These are phyloP conservation scores for Verticillium nonalfalfae DNA, from an alignment of 2,329 filamentous ascomycete genomes.

Conservation along the genomic window DNA sequence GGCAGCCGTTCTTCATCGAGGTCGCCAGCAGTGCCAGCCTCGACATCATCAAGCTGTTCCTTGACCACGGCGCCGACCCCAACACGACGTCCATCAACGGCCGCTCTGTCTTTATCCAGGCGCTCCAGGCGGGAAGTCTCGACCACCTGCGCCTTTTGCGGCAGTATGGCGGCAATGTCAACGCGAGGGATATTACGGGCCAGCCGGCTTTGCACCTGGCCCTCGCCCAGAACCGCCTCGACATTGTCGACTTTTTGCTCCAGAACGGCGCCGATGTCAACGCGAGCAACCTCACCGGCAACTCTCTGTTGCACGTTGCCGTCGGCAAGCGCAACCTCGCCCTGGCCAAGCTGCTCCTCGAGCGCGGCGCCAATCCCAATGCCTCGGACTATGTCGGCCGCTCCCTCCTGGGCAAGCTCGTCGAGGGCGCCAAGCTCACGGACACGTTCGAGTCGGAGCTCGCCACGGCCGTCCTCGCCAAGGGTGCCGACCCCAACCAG, in stretches of 20 bases:
- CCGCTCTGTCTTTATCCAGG: conserved; percentile 21
- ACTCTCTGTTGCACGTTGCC: conserved; percentile 24
- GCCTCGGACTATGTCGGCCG: background rate
- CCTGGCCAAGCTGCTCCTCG: conserved; percentile 10
- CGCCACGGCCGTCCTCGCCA: background rate
- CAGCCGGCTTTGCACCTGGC: conserved; percentile 18
- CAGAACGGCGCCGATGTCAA: conserved; percentile 25
- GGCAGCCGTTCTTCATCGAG: conserved; percentile 20
- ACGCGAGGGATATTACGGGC: conserved; percentile 14
- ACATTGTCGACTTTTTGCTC: conserved; percentile 26
- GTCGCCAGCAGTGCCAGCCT: conserved; percentile 7
- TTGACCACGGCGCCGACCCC: conserved; percentile 27
- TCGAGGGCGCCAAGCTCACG: background rate
- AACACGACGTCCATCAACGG: conserved; percentile 21
- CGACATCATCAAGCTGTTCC: conserved; percentile 14
- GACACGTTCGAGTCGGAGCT: conserved; percentile 7
- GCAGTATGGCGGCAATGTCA: conserved; percentile 17
- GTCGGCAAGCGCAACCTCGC: conserved; percentile 19
- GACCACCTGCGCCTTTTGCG: conserved; percentile 7
- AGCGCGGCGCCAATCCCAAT: conserved; percentile 14
- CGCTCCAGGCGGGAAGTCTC: conserved; percentile 13
- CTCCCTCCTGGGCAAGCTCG: background rate
- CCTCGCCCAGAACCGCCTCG: conserved; percentile 17
- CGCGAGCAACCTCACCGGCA: conserved; percentile 20
- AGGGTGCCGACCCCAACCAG: conserved; percentile 10